Base-by-base conservation (phyloP, 306 rosid species). In the Trifolium fragiferum region DNA sequence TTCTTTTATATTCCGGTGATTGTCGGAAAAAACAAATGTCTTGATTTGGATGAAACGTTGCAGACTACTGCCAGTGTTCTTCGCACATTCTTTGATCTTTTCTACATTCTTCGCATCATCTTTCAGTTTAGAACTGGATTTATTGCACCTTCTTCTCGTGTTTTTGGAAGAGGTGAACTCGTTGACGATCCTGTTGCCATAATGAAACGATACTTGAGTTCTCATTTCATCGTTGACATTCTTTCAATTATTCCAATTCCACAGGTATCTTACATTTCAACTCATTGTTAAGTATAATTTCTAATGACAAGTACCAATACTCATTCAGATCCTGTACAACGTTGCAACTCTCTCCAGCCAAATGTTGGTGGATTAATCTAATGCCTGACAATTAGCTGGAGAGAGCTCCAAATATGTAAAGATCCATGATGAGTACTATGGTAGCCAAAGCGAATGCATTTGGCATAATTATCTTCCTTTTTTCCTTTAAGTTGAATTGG, bases 191-290 rank as follows among this genome's bases (percentile, higher is more conserved):
- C 89, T 12, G 12, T 51, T 30, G 85, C 90, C 53, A 92, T 92
- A 72, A 83, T 86, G 20, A 90, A 82, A 80, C 85, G 90, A 90
- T 94, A 94, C 79, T 43, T 94, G 66, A 79, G 59, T 27, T 80
- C 96, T 0, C 47, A 86, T 83, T 95, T 95, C 83, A 55, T 89
- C 75, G 69, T 95, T 55, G 99, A 95, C 78, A 57, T 95, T 79
- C 85, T 92, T 21, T 88, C 99, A 47, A 81, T 95, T 62, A 85
- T 95, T 83, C 98, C 99, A 62, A 53, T 90, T 43, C 99, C 98
- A 75, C 99, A 95, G 93, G 98, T 94, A 86, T 38, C 35, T 44
- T 41, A 11, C 51, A 64, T 46, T 23, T 66, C 21, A 16, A 44
- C 18, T 71, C 41, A 15, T 20, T 58, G 38, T 66, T n/a, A 49